Conservation (phyloP, 257 asterid genomes). For the Gentiana macrophylla region DNA sequence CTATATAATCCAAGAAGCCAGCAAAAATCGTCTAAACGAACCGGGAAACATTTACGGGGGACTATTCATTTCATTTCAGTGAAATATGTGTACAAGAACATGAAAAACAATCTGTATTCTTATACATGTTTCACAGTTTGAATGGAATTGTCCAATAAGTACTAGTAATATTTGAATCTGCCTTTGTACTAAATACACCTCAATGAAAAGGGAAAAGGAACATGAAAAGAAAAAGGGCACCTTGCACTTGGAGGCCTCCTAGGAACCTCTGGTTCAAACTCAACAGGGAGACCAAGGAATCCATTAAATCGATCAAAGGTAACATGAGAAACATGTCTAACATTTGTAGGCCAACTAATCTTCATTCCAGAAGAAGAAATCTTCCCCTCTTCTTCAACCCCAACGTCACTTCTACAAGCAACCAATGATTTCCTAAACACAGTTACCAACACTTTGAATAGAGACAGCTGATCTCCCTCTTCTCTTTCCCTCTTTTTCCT, state of each 20-base stretch:
- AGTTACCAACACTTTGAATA: slow-evolving; percentile 26
- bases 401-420: slow-evolving; percentile 24
- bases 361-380: slow-evolving; percentile 29
- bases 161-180: too few relatives aligned
- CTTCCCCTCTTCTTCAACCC: slow-evolving; percentile 13
- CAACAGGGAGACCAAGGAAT: slow-evolving; percentile 56
- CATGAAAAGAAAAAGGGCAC: slow-evolving; percentile 11
- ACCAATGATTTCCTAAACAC: slow-evolving; percentile 38
- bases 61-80: too few relatives aligned
- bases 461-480: slow-evolving; percentile 34
- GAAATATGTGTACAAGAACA: too few relatives aligned
- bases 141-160: too few relatives aligned
- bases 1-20: too few relatives aligned
- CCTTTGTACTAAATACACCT: too few relatives aligned
- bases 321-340: slow-evolving; percentile 55
- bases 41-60: too few relatives aligned
- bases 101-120: background rate
- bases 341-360: slow-evolving; percentile 45
- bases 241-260: slow-evolving; percentile 62
- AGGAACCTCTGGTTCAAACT: slow-evolving; percentile 59
- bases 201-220: background rate
- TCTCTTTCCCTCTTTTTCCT: slow-evolving; percentile 29
- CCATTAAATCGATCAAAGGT: slow-evolving; percentile 55
- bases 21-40: too few relatives aligned
- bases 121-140: too few relatives aligned